Percentiles rank a stretch among this genome's conserved stretches.
Conservation (phyloP, 2,329 filamentous ascomycete genomes). For the Colletotrichum godetiae region DNA sequence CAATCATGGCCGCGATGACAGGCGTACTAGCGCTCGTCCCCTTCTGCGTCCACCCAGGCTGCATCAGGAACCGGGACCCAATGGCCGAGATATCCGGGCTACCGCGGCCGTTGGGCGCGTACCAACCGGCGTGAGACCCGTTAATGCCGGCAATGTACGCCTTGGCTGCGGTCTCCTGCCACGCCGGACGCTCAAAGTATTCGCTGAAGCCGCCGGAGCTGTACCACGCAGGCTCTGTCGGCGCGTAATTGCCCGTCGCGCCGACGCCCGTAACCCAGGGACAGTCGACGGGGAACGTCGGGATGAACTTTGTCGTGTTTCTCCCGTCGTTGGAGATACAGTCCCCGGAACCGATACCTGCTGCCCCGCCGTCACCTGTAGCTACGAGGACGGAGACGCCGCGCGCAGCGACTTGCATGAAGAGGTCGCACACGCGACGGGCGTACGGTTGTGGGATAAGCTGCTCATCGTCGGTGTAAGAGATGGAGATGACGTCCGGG, state of each 20-base stretch:
- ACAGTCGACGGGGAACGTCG: slow-evolving; percentile 61
- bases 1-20: slow-evolving; percentile 54
- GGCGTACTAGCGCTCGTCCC: slow-evolving; percentile 51
- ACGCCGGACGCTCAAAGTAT: slow-evolving; percentile 54
- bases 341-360: slow-evolving; percentile 2
- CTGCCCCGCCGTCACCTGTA: slow-evolving; percentile 43
- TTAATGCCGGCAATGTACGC: slow-evolving; percentile 54
- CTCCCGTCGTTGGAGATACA: slow-evolving; percentile 68
- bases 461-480: slow-evolving; percentile 49
- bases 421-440: slow-evolving; percentile 43
- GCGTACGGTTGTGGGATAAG: slow-evolving; percentile 45
- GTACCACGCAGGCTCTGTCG: slow-evolving; percentile 48
- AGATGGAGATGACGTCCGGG: slow-evolving; percentile 49
- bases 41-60: slow-evolving; percentile 41
- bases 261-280: slow-evolving; percentile 49
- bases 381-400: slow-evolving; percentile 44
- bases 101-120: slow-evolving; percentile 56
- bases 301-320: slow-evolving; percentile 63
- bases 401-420: slow-evolving; percentile 46
- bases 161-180: slow-evolving; percentile 51
- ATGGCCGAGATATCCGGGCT: slow-evolving; percentile 60
- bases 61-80: slow-evolving; percentile 61
- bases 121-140: slow-evolving; percentile 54
- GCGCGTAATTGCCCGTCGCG: slow-evolving; percentile 42
- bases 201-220: slow-evolving; percentile 59